Conservation (phyloP, 2,329 filamentous ascomycete genomes). For the Knufia fluminis region DNA sequence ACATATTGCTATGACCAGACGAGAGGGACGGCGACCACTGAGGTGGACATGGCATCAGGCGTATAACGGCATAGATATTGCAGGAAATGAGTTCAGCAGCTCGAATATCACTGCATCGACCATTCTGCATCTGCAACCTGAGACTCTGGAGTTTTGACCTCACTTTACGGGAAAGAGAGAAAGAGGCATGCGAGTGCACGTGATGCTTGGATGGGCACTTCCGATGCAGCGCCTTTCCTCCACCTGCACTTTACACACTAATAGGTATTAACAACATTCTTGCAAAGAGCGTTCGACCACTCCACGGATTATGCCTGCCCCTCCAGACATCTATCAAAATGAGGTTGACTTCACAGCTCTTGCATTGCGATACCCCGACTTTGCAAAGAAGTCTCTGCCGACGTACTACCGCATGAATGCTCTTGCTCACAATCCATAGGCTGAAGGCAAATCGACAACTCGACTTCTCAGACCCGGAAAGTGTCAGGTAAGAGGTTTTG, state of each 20-base stretch:
- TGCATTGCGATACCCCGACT: conserved; percentile 49
- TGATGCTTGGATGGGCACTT: neutral
- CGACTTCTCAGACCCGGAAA: conserved; percentile 69
- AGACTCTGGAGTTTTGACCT: too few relatives aligned
- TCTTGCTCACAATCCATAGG: conserved; percentile 26
- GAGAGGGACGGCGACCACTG: neutral
- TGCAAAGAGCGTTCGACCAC: neutral
- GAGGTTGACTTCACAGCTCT: conserved; percentile 52
- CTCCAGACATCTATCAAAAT: conserved; percentile 18
- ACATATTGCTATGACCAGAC: neutral
- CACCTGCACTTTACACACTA: neutral
- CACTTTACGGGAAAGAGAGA: too few relatives aligned
- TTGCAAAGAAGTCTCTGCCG: conserved; percentile 47
- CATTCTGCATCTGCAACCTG: too few relatives aligned
- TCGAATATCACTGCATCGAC: neutral
- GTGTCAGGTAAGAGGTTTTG: conserved; percentile 54
- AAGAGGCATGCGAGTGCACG: too few relatives aligned
- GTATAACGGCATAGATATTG: conserved; percentile 1
- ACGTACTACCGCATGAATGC: conserved; percentile 8
- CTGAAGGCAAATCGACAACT: conserved; percentile 51
- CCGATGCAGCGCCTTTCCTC: neutral
- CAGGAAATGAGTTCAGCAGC: neutral
- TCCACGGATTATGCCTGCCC: conserved; percentile 14
- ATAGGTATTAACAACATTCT: neutral
- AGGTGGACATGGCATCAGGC: neutral